Conservation (phyloP, 2,329 filamentous ascomycete species). For the Cladosporium sp. region DNA sequence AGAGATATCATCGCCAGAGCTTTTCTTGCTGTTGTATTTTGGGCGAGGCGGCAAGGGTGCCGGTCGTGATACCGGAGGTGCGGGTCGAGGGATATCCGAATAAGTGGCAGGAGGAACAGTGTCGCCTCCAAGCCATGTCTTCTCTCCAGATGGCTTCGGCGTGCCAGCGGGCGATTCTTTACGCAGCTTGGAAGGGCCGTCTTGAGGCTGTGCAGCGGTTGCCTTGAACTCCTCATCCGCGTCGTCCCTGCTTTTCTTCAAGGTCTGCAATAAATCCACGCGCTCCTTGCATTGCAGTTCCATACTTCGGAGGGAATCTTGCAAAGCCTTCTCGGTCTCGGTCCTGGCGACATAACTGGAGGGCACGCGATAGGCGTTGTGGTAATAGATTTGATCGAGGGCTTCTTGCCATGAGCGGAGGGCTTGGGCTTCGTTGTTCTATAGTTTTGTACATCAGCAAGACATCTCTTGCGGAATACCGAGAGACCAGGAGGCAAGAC, state of each 20-base stretch:
- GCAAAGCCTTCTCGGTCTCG: slow-evolving; percentile 77
- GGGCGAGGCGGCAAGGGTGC: slow-evolving; percentile 38
- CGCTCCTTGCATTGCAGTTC: slow-evolving; percentile 91
- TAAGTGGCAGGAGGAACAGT: slow-evolving; percentile 79
- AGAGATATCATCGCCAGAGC: slow-evolving; percentile 34
- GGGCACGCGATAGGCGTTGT: slow-evolving; percentile 71
- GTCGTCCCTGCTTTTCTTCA: slow-evolving; percentile 62
- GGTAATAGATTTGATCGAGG: slow-evolving; percentile 81
- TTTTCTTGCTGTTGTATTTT: slow-evolving; percentile 41
- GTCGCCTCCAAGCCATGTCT: slow-evolving; percentile 70
- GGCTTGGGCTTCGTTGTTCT: slow-evolving; percentile 90
- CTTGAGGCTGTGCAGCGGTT: slow-evolving; percentile 9
- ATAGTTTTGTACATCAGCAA: too few relatives aligned
- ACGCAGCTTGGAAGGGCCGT: slow-evolving; percentile 10
- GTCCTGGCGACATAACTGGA: slow-evolving; percentile 65
- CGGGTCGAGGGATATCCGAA: slow-evolving; percentile 70
- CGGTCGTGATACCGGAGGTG: slow-evolving; percentile 41
- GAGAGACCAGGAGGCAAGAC: slow-evolving; percentile 20
- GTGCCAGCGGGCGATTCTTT: slow-evolving; percentile 11
- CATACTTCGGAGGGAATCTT: slow-evolving; percentile 74
- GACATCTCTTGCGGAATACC: too few relatives aligned
- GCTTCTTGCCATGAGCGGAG: slow-evolving; percentile 85
- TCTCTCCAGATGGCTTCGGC: slow-evolving; percentile 14
- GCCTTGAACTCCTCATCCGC: slow-evolving; percentile 37
- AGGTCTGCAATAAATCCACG: slow-evolving; percentile 78